phyloP scores from a whole-genome alignment of 2,329 filamentous ascomycete species.

The Penicillium sp. region DNA sequence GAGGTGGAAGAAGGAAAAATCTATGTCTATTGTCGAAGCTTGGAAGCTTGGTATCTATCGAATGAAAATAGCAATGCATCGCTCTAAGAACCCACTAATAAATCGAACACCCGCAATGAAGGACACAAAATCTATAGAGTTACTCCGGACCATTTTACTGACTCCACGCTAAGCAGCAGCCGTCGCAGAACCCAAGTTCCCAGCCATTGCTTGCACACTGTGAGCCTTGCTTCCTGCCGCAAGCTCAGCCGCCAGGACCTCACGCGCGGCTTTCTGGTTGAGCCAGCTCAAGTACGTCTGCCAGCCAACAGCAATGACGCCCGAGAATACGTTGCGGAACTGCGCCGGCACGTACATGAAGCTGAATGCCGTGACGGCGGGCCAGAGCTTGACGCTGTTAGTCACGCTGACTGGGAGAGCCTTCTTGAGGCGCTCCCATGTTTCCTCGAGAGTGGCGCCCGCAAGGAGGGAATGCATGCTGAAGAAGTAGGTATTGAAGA shows the following conservation, averaged over 20 bases:
- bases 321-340: constrained; percentile 78
- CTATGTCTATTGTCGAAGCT: constrained; percentile 19
- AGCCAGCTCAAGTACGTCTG: constrained; percentile 86
- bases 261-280: constrained; percentile 70
- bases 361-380: constrained; percentile 79
- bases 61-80: constrained; percentile 13
- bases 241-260: constrained; percentile 46
- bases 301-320: constrained; percentile 81
- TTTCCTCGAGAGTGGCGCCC: constrained; percentile 65
- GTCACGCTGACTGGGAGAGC: constrained; percentile 75
- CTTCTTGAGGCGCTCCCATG: constrained; percentile 68
- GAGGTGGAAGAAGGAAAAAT: not conserved
- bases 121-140: constrained; percentile 14
- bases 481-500: constrained; percentile 85
- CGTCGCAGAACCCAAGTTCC: constrained; percentile 19
- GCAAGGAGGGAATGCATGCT: constrained; percentile 73
- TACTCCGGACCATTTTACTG: not conserved
- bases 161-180: constrained; percentile 14
- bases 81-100: constrained; percentile 7
- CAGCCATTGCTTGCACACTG: constrained; percentile 13
- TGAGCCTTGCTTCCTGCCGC: constrained; percentile 14
- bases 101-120: constrained; percentile 5
- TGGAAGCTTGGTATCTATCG: constrained; percentile 21
- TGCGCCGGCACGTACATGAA: constrained; percentile 81
- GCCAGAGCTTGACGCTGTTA: constrained; percentile 88